Evolutionary conservation across 2,329 filamentous ascomycete genomes (phyloP).

Genomic region (Epichloe typhina): DNA sequence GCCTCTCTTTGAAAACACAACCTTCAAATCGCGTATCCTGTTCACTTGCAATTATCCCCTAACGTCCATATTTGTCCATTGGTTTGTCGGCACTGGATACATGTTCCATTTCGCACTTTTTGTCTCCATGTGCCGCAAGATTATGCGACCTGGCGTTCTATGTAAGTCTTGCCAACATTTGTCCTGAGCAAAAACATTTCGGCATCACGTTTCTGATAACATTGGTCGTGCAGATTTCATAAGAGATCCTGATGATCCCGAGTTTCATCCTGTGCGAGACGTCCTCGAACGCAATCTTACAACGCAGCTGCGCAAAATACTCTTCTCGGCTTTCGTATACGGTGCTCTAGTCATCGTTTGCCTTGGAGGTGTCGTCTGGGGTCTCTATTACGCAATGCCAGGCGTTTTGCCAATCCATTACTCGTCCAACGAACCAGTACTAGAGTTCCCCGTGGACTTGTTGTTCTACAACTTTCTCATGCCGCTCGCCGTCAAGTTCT

Average conservation of each 20-base stretch:
- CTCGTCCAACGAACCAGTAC: constrained; percentile 78
- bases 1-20: constrained; percentile 75
- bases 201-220: background rate
- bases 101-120: constrained; percentile 99
- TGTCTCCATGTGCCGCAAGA: constrained; percentile 97
- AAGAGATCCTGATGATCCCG: constrained; percentile 92
- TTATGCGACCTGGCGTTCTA: constrained; percentile 86
- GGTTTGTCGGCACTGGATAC: constrained; percentile 97
- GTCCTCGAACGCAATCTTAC: constrained; percentile 86
- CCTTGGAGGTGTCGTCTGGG: constrained; percentile 91
- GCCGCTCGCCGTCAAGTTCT: constrained; percentile 70
- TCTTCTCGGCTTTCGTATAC: constrained; percentile 92
- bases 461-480: constrained; percentile 96
- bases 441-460: constrained; percentile 89
- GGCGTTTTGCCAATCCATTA: constrained; percentile 82
- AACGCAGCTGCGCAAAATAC: constrained; percentile 88
- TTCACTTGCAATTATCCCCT: constrained; percentile 71
- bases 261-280: constrained; percentile 93
- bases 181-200: background rate
- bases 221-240: constrained; percentile 60
- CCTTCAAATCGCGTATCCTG: constrained; percentile 59
- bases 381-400: constrained; percentile 53
- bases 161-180: constrained; percentile 42
- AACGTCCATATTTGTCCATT: constrained; percentile 91
- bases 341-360: constrained; percentile 86